Evolutionary conservation across 768 basidiomycete genomes (phyloP).

Genomic region (Xerocomellus amylosporus): DNA sequence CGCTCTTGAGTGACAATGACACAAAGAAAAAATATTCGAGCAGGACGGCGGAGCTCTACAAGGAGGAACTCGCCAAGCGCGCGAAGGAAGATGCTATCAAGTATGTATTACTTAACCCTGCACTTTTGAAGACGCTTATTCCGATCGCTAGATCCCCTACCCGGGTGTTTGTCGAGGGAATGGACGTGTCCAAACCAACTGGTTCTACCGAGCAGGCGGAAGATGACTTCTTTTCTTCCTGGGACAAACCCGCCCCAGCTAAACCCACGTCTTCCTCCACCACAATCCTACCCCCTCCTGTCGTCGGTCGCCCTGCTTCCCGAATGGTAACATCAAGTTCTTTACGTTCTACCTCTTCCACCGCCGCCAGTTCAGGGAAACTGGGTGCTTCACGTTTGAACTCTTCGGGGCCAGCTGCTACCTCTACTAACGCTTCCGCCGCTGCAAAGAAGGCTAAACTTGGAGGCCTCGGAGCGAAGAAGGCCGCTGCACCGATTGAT

Average conservation of each 20-base stretch:
- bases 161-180: slow-evolving; percentile 81
- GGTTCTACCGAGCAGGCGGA: slow-evolving; percentile 51
- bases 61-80: slow-evolving; percentile 80
- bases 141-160: slow-evolving; percentile 59
- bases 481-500: slow-evolving; percentile 76
- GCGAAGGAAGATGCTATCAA: slow-evolving; percentile 71
- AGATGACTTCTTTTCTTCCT: slow-evolving; percentile 96
- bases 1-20: slow-evolving; percentile 68
- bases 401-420: slow-evolving; percentile 36
- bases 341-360: slow-evolving; percentile 45
- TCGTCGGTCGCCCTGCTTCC: slow-evolving; percentile 53
- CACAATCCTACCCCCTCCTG: slow-evolving; percentile 51
- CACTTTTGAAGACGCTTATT: background rate
- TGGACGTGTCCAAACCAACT: slow-evolving; percentile 43
- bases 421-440: slow-evolving; percentile 31
- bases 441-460: slow-evolving; percentile 63
- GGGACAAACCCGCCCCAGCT: slow-evolving; percentile 79
- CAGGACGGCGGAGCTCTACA: slow-evolving; percentile 83
- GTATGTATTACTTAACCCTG: slow-evolving; percentile 40
- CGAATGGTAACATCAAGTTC: slow-evolving; percentile 68
- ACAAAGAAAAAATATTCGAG: slow-evolving; percentile 88
- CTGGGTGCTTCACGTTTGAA: slow-evolving; percentile 43
- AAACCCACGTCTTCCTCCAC: slow-evolving; percentile 53
- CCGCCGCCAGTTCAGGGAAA: slow-evolving; percentile 34
- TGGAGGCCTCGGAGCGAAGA: slow-evolving; percentile 83